Base-by-base conservation (phyloP, 1,284 basidiomycete species). In the Mrakiaceae sp. region DNA sequence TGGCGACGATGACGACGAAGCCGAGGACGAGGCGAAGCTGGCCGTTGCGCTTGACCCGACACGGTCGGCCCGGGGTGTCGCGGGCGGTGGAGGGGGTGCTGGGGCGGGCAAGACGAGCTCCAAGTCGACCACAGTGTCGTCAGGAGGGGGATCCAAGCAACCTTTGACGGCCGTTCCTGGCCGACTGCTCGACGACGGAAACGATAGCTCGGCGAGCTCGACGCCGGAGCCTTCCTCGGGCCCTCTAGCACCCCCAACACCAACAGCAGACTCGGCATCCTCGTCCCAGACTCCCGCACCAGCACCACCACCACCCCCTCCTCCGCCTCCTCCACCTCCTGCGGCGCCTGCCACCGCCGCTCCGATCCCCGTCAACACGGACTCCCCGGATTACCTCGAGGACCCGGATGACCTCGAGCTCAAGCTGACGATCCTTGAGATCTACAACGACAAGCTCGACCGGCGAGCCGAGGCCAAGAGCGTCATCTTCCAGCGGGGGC, bases 361-460 rank as follows among this genome's bases (percentile, higher is more conserved):
- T 27, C 60, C 66, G n/a, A 49, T 60, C 39, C 65, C 70, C 10
- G 55, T 69, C 46, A 62, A 67, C 27, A 66, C 64, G 3, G 67
- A 67, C 63, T 66, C 66, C 53, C 64, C 49, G 53, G 70, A 70
- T 62, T 67, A 65, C 27, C 81, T 85, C 60, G 94, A 97, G 75
- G 94, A 91, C 47, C 81, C 83, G 43, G 88, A 91, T 54, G 95
- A 95, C 48, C 78, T 98, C n/a, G 81, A 84, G 43, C 87, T 97
- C 78, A 98, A 98, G 79, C 78, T 97, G 47, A 85, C 88, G 0
- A 76, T 98, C 64, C 78, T 98, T 68, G 89, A 96, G 73, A 93
- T 94, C 79, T 98, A 98, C 78, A 85, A 85, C 71, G 90, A 92
- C 68, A 85, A 89, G 62, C 82, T 98, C n/a, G 88, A 93, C 69